Conservation (phyloP, 2,329 filamentous ascomycete species). For the Cyclaneusma minus region DNA sequence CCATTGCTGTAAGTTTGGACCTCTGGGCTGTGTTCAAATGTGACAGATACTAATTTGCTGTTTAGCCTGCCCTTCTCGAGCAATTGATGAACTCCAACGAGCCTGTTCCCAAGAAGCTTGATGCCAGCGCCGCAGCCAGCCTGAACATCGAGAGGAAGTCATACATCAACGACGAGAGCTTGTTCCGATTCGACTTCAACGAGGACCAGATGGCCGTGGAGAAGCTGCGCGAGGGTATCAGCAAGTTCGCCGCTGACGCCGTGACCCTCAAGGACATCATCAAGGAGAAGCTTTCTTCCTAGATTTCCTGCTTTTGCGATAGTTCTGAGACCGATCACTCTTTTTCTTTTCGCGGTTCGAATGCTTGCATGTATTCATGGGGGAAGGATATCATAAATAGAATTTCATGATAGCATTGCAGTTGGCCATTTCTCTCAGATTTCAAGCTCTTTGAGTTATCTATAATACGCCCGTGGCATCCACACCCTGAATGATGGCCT, state of each 20-base stretch:
- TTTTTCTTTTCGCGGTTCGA: too few species aligned
- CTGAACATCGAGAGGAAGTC: slow-evolving; percentile 75
- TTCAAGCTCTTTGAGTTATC: too few species aligned
- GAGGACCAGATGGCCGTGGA: slow-evolving; percentile 98
- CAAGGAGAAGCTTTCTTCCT: slow-evolving; percentile 56
- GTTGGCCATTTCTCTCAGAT: too few species aligned
- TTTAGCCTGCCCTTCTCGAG: slow-evolving; percentile 79
- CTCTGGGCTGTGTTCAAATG: not conserved
- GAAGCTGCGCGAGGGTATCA: slow-evolving; percentile 98
- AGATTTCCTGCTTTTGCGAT: not conserved
- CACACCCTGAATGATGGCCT: too few species aligned
- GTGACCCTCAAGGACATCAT: slow-evolving; percentile 86
- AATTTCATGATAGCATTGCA: too few species aligned
- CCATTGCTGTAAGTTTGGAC: slow-evolving; percentile 62
- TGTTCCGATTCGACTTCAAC: slow-evolving; percentile 99
- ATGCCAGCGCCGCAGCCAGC: slow-evolving; percentile 45
- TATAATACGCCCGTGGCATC: too few species aligned
- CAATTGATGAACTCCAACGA: slow-evolving; percentile 76
- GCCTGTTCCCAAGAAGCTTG: slow-evolving; percentile 82
- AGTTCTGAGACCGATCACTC: slow-evolving; percentile 9
- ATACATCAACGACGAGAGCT: slow-evolving; percentile 79
- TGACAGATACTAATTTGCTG: slow-evolving; percentile 4
- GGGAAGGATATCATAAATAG: too few species aligned
- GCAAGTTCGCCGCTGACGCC: slow-evolving; percentile 95
- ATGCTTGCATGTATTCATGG: too few species aligned